Base-by-base conservation (phyloP, 2,329 filamentous ascomycete genomes). In the Myriangium duriaei region DNA sequence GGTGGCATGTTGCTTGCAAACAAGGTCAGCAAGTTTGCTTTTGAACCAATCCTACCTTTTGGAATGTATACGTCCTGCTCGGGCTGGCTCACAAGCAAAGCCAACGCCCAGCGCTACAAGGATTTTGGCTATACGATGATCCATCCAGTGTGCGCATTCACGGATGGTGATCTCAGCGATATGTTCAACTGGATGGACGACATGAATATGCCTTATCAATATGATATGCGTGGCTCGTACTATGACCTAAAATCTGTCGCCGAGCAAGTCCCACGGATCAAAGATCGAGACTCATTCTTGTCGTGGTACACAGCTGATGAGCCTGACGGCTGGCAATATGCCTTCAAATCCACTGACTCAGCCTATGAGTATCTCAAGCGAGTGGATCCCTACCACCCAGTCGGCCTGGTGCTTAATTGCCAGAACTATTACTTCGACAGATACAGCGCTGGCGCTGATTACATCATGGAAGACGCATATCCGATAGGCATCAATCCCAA, bases 331-430 rank as follows among this genome's bases (percentile, higher is more conserved):
- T 63, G 64, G 49, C 63, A 68, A 39, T 62, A 74, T 44, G 65
- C 71, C 4, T 62, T 74, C 37, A 58, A 67, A 42, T 59, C 61
- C 0, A 62, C 69, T 0, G 37, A 43, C 1, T 45, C 56, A 14
- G 59, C 64, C 0, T 63, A 67, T 45, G 48, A 60, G 15, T 50
- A 59, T 4, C 65, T 75, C 48, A 58, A 59, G 39, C 41, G 49
- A 0, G 51, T 75, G 1, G 74, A 78, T 51, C 68, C 67, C 0
- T 77, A 76, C 52, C 74, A 77, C 53, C 73, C 73, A 0, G 63
- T 74, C 2, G 68, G 68, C 1, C 56, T 76, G 3, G 68, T 66
- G 2, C 63, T 78, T 21, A 77, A 77, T 56, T 77, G 74, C 59
- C 63, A 66, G 41, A 67, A 77, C 54, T 76, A 72, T 52, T 67